These are phyloP conservation scores for Teunomyces cretensis DNA, from an alignment of 805 yeast species.

Conservation along the genomic window DNA sequence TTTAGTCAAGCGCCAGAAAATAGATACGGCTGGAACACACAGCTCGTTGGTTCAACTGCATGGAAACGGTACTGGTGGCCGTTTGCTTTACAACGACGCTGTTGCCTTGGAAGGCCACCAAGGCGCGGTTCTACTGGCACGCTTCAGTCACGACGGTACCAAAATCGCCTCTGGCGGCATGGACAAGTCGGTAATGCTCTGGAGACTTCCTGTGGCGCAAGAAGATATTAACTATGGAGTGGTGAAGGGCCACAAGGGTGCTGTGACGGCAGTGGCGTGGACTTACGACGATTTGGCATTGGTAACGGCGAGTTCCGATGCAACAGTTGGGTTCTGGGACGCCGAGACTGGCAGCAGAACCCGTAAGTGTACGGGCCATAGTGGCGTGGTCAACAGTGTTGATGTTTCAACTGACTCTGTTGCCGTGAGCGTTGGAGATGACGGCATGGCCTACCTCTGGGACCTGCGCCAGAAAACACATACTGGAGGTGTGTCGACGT, in stretches of 20 bases:
- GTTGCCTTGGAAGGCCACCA: conserved; percentile 51
- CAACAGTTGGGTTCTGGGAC: conserved; percentile 64
- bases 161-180: conserved; percentile 61
- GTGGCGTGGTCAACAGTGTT: conserved; percentile 56
- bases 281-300: conserved; percentile 39
- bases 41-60: neutral
- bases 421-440: conserved; percentile 62
- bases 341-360: conserved; percentile 52
- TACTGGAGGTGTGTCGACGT: conserved; percentile 39
- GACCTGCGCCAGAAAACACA: conserved; percentile 57
- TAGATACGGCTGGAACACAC: conserved; percentile 4
- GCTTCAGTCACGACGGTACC: conserved; percentile 53
- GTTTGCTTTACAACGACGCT: conserved; percentile 23
- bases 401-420: conserved; percentile 27
- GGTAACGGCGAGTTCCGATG: conserved; percentile 60
- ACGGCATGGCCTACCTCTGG: conserved; percentile 62
- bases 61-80: conserved; percentile 6
- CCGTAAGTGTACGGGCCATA: conserved; percentile 55
- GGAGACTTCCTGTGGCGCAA: conserved; percentile 39
- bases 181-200: conserved; percentile 51
- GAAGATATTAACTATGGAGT: conserved; percentile 43
- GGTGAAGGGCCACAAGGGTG: conserved; percentile 58
- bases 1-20: conserved; percentile 32
- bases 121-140: conserved; percentile 52
- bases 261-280: conserved; percentile 64